Evolutionary conservation across 257 asterid species (phyloP), one percentile per base, ranked within the genome.

Genomic region (Rhazya stricta): DNA sequence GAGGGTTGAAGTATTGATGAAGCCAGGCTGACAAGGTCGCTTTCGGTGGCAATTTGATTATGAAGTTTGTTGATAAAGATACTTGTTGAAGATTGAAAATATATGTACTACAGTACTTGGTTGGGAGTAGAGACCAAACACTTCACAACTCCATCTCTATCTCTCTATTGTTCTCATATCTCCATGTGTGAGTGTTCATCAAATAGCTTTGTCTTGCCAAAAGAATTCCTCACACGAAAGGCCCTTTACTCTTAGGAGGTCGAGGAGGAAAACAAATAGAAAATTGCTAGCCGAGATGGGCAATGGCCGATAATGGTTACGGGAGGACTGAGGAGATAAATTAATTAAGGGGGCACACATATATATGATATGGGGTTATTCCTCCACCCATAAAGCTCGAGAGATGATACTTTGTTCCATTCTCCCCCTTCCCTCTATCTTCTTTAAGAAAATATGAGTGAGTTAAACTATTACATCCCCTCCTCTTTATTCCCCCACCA

Each of bases 21-120:
- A 65, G 48, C 30, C 48, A 65, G 37, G 37, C 8, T 19, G 70
- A 65, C 46, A 65, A 65, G 30, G 29, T 65, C 70, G 70, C 70
- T 65, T 65, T 65, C 70, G 42, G 11, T 34, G 2, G 45, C 7
- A 34, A 63, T 63, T 32, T 6, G 48, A 65, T 34, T 65, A 34
- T 63, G 43, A 62, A 37, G 29, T 37, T 36, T 65, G 48, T 23
- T 36, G 70, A 62, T 32, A 62, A 62, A 34, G 43, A 62, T 61
- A 16, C n/a, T 61, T 32, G 67, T 62, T 62, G 43, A 62, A 62
- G 43, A 56, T 56, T n/a, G 63, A 25, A 56, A 56, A 25, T 56
- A 9, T 51, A 8, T 39, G 43, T 39, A 39, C 43, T 62, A 62
- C 27, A 32, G 18, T 18, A 60, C 67, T 60, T 60, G 67, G 6